phyloP scores from a whole-genome alignment of 2,329 filamentous ascomycete genomes.

The Berkeleyomyces basicola region DNA sequence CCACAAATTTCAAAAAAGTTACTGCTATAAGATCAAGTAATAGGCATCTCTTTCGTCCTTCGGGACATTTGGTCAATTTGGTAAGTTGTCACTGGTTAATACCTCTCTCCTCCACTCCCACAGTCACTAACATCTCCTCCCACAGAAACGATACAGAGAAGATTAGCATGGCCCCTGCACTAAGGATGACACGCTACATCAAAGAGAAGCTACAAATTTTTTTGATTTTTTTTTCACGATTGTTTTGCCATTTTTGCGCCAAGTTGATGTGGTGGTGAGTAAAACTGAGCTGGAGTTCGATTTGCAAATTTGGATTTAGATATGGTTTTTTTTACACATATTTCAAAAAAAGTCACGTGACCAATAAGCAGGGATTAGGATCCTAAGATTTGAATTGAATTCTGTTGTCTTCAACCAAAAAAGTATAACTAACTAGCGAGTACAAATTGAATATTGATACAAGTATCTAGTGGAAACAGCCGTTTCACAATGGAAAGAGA shows the following conservation, averaged over 20 bases:
- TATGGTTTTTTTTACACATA: neutral
- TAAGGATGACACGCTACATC: conserved; percentile 89
- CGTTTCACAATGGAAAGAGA: neutral
- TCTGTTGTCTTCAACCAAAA: neutral
- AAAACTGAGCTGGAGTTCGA: neutral
- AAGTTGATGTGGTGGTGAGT: neutral
- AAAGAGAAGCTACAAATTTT: conserved; percentile 48
- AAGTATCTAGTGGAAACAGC: neutral
- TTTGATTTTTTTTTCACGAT: conserved; percentile 4
- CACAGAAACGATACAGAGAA: conserved; percentile 38
- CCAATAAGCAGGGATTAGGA: too few relatives aligned
- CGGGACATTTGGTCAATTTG: conserved; percentile 16
- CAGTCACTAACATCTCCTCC: neutral
- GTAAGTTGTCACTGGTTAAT: conserved; percentile 5
- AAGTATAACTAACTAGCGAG: neutral
- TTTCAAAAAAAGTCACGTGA: neutral
- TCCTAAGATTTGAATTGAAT: neutral
- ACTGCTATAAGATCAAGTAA: conserved; percentile 7
- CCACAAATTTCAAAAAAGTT: neutral
- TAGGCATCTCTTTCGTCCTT: conserved; percentile 2
- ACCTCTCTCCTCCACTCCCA: neutral
- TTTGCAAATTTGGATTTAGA: neutral
- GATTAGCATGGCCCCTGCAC: conserved; percentile 73
- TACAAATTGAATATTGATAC: neutral
- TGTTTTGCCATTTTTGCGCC: neutral